Evolutionary conservation across 2,329 filamentous ascomycete species (phyloP).

Genomic region (Trichoderma harzianum): DNA sequence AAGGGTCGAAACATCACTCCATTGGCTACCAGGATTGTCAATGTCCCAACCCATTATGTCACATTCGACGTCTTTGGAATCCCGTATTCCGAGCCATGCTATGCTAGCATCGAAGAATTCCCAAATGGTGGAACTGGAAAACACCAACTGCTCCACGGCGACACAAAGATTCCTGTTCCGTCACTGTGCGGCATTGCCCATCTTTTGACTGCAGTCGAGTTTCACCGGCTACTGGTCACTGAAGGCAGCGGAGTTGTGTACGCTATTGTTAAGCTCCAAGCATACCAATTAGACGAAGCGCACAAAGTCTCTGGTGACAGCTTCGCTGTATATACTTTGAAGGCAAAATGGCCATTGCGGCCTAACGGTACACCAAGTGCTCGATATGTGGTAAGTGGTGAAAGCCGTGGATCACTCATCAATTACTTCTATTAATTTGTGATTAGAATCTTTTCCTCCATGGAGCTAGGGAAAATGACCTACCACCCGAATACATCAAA

Average conservation of each 20-base stretch:
- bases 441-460: neutral
- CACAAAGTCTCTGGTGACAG: neutral
- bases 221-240: constrained; percentile 6
- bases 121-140: neutral
- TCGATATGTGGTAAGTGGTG: constrained; percentile 7
- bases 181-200: constrained; percentile 12
- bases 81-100: constrained; percentile 16
- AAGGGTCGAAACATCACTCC: constrained; percentile 6
- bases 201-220: constrained; percentile 9
- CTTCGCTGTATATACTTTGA: constrained; percentile 3
- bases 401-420: neutral
- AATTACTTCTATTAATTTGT: neutral
- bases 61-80: constrained; percentile 18
- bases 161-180: neutral
- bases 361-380: constrained; percentile 16
- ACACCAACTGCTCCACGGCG: neutral
- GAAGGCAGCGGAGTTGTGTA: constrained; percentile 17
- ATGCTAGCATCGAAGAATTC: constrained; percentile 13
- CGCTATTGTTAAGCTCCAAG: constrained; percentile 3
- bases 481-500: neutral
- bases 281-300: neutral
- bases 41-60: constrained; percentile 12
- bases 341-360: constrained; percentile 14
- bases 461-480: neutral
- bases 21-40: constrained; percentile 12